Evolutionary conservation across 2,329 filamentous ascomycete species (phyloP).

Genomic region (Cercospora citrullina): DNA sequence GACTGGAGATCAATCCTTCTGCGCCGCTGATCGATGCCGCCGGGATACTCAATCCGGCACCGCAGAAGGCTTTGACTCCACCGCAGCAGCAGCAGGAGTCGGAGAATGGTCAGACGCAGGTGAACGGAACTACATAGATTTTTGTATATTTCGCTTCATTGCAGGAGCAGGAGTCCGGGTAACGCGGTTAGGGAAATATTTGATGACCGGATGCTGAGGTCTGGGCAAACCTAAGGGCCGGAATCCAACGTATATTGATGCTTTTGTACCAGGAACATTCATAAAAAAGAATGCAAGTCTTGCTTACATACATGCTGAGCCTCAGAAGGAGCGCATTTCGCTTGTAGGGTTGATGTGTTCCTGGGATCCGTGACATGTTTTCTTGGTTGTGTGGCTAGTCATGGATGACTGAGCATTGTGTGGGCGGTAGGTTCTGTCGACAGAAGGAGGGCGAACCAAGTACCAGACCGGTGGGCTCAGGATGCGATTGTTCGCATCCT

Average conservation of each 20-base stretch:
- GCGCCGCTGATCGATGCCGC: conserved; percentile 77
- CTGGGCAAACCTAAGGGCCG: background rate
- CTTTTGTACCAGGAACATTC: background rate
- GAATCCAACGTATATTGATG: background rate
- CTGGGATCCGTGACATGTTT: background rate
- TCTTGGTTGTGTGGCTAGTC: background rate
- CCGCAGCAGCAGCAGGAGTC: conserved; percentile 24
- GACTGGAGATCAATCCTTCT: conserved; percentile 79
- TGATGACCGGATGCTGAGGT: background rate
- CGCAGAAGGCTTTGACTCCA: conserved; percentile 42
- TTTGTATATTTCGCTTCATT: background rate
- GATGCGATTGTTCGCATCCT: background rate
- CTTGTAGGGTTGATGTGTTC: background rate
- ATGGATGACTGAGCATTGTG: background rate
- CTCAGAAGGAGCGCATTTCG: background rate
- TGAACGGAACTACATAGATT: conserved; percentile 16
- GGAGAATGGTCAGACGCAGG: conserved; percentile 17
- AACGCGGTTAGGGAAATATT: background rate
- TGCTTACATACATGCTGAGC: conserved; percentile 5
- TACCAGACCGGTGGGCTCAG: conserved; percentile 4
- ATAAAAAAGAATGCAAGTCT: background rate
- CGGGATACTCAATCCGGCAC: conserved; percentile 69
- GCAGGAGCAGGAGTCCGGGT: background rate
- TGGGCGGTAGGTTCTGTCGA: background rate
- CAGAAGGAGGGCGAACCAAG: background rate